Evolutionary conservation across 164 flowering plant genomes (phyloP).

Genomic region (Aristolochia contorta): DNA sequence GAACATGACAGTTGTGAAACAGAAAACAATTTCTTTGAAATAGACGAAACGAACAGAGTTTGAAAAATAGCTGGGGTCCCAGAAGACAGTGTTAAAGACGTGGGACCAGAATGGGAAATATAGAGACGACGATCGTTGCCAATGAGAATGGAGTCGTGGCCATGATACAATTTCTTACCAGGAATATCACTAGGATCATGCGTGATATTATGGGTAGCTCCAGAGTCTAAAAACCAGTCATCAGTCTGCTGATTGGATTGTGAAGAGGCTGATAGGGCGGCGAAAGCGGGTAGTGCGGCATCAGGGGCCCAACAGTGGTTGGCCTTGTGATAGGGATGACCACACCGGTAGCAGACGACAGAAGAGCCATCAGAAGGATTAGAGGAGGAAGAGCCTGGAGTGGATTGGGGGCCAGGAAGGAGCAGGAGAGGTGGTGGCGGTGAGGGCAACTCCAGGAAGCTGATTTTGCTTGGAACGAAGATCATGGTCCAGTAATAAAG

Average conservation of each 20-base stretch:
- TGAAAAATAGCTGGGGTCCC: too few relatives aligned
- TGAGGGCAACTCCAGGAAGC: neutral
- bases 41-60: too few relatives aligned
- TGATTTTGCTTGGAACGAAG: neutral
- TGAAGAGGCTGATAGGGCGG: neutral
- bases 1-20: too few relatives aligned
- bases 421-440: neutral
- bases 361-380: neutral
- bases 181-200: too few relatives aligned
- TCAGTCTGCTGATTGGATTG: neutral
- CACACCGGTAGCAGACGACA: neutral
- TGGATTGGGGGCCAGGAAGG: neutral
- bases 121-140: too few relatives aligned
- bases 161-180: too few relatives aligned
- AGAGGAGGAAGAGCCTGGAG: neutral
- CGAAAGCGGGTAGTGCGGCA: neutral
- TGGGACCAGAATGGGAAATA: too few relatives aligned
- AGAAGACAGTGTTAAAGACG: too few relatives aligned
- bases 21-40: too few relatives aligned
- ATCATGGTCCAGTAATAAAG: too few relatives aligned
- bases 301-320: neutral
- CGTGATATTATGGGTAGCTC: neutral
- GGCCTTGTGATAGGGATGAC: neutral
- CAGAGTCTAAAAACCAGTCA: neutral
- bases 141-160: too few relatives aligned